Base-by-base conservation (phyloP, 2,329 filamentous ascomycete genomes). In the Alternaria atra region DNA sequence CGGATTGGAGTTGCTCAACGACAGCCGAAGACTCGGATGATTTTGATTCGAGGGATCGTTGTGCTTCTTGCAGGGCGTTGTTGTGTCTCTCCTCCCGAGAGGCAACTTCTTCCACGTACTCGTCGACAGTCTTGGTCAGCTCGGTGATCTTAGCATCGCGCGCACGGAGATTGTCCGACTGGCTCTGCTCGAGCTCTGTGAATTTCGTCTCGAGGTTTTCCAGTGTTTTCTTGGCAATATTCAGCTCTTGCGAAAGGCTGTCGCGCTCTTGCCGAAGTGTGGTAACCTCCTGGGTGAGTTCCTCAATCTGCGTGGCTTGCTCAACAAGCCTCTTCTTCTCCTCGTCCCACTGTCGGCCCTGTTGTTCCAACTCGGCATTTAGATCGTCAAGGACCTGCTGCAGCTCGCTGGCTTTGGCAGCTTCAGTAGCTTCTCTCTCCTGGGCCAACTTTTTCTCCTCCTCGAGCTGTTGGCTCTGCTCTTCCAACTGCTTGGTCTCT, bases 311-410 rank as follows among this genome's bases (percentile, higher is more conserved):
- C 0, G 61, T 48, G 17, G 74, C 65, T 55, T 77, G 76, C 42
- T 77, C 73, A 0, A 64, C 66, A n/a, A 77, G 68, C 60, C 72
- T 73, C 65, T 74, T 72, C 70, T 76, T 78, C 34, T 79, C 75
- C 15, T 69, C 69, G 46, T 77, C 74, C 75, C 75, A 79, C 54
- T 79, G 65, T 7, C 61, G 66, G 40, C 73, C 75, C 47, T 77
- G 75, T 29, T 72, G 65, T 51, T 78, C 75, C 10, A 79, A 72
- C 52, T 79, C 76, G 7, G 66, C 68, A 55, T 73, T 76, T 53
- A 79, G 67, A 20, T 79, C 75, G 44, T 70, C 71, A 5, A 79
- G 67, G 6, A 78, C 71, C 59, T 77, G 73, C 59, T 77, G 75
- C 4, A 79, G 67, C 47, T 79, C 76, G 29, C 70, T 66, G 1